A percentile compares a stretch with the other conserved stretches of the same genome.
phyloP scores from a whole-genome alignment of 768 basidiomycete genomes.

The Lyophyllum decastes region DNA sequence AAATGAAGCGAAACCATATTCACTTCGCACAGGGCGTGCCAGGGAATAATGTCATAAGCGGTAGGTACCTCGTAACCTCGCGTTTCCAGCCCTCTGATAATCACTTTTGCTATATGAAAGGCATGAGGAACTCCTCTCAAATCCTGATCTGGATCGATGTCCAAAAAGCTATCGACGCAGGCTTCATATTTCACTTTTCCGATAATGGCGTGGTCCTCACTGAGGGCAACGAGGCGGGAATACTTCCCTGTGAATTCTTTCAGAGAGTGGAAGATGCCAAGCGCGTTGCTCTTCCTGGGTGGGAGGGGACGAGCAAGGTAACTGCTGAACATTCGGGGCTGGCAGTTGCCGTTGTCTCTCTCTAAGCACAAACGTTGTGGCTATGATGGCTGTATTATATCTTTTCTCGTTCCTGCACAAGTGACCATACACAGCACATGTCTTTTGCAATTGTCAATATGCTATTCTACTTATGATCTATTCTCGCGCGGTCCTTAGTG shows the following conservation, averaged over 20 bases:
- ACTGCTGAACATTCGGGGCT: neutral
- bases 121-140: constrained; percentile 78
- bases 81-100: neutral
- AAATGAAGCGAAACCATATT: constrained; percentile 89
- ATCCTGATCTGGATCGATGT: constrained; percentile 85
- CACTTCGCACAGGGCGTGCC: constrained; percentile 84
- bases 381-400: neutral
- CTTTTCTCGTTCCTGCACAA: too few relatives aligned
- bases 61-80: constrained; percentile 40
- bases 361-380: neutral
- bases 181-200: constrained; percentile 76
- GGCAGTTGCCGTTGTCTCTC: neutral
- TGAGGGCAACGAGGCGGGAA: constrained; percentile 68
- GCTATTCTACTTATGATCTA: too few relatives aligned
- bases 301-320: constrained; percentile 23
- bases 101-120: constrained; percentile 34
- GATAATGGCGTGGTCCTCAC: constrained; percentile 90
- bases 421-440: too few relatives aligned
- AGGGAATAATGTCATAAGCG: constrained; percentile 71
- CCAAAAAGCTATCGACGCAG: constrained; percentile 64
- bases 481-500: too few relatives aligned
- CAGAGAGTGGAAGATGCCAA: constrained; percentile 57
- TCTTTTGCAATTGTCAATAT: too few relatives aligned
- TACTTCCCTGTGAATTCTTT: constrained; percentile 67
- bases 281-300: constrained; percentile 32